Evolutionary conservation across 1,284 basidiomycete species (phyloP).

Genomic region (Xerocomus minutiporus): DNA sequence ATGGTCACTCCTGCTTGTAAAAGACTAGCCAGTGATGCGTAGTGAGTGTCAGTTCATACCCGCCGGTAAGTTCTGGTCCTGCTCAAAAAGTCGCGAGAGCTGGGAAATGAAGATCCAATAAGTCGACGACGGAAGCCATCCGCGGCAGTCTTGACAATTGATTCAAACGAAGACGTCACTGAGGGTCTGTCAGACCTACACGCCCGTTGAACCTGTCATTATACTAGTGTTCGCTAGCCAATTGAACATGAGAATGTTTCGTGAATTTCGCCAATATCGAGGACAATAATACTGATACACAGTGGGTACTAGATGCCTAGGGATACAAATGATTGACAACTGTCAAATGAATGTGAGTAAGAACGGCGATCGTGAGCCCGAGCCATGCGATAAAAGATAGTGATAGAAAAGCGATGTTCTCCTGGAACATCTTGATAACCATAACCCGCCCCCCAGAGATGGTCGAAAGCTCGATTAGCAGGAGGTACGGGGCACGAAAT

Average conservation of each 20-base stretch:
- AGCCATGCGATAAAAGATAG: background rate
- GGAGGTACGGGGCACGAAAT: slow-evolving; percentile 46
- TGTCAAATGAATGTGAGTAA: slow-evolving; percentile 4
- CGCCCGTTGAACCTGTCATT: background rate
- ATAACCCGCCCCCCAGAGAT: background rate
- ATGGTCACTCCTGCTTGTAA: background rate
- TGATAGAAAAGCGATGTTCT: background rate
- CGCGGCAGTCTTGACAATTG: too few species aligned
- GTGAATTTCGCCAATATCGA: background rate
- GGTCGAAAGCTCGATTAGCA: slow-evolving; percentile 31
- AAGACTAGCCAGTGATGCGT: too few species aligned
- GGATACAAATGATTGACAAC: slow-evolving; percentile 6
- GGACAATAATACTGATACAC: background rate
- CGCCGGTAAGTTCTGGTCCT: too few species aligned
- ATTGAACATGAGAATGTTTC: background rate
- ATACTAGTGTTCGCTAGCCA: background rate
- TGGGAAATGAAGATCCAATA: too few species aligned
- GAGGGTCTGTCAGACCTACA: too few species aligned
- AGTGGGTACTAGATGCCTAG: background rate
- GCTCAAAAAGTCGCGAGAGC: too few species aligned
- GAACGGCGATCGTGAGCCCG: background rate
- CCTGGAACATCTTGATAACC: background rate
- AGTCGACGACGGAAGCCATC: too few species aligned
- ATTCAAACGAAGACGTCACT: too few species aligned
- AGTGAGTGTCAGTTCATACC: too few species aligned